A percentile compares a stretch with the other conserved stretches of the same genome.
These are phyloP conservation scores for Gnomoniopsis smithogilvyi DNA, from an alignment of 2,329 filamentous ascomycete genomes.

Conservation along the genomic window DNA sequence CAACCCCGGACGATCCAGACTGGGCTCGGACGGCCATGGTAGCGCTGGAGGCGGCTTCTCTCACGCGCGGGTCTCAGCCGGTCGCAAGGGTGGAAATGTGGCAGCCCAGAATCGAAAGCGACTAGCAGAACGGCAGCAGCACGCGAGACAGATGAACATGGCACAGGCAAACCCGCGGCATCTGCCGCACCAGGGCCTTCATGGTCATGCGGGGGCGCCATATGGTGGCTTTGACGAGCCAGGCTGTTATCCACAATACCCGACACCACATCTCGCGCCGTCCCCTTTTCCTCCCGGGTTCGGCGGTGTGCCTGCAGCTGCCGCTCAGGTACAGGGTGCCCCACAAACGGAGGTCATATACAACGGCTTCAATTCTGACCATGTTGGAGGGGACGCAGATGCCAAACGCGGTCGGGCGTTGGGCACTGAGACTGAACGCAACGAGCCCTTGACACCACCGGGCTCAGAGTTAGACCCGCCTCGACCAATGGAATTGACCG, in stretches of 20 bases:
- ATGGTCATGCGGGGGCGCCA: neutral
- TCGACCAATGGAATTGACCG: neutral
- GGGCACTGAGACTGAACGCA: neutral
- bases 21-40: conserved; percentile 1
- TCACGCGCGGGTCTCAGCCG: conserved; percentile 24
- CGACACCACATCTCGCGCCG: neutral
- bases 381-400: neutral
- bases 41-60: conserved; percentile 16
- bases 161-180: neutral
- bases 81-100: conserved; percentile 26
- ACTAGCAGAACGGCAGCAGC: conserved; percentile 6
- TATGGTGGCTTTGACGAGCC: neutral
- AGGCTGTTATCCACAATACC: neutral
- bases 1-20: conserved; percentile 10
- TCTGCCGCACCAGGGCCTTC: conserved; percentile 7
- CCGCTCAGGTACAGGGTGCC: neutral
- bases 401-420: neutral
- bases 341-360: too few relatives aligned
- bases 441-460: conserved; percentile 8
- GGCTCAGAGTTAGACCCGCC: neutral
- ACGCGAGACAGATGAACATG: neutral
- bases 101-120: conserved; percentile 23
- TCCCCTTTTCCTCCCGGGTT: neutral
- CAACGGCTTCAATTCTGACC: neutral
- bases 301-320: neutral